A percentile compares a stretch with the other conserved stretches of the same genome.
These are phyloP conservation scores for Mycena galopus DNA, from an alignment of 768 basidiomycete species.

Conservation along the genomic window DNA sequence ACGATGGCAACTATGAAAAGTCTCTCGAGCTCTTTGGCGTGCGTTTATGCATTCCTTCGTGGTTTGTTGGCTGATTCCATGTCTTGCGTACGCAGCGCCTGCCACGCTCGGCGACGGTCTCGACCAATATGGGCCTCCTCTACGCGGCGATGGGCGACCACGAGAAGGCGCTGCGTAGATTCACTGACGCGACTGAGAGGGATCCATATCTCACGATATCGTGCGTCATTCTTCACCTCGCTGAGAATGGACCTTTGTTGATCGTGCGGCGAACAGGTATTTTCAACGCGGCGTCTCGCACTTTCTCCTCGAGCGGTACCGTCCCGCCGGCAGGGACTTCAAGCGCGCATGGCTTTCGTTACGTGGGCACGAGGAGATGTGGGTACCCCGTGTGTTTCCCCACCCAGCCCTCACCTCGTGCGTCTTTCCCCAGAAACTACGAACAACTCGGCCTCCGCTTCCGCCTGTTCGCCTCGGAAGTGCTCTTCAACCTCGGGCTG, in stretches of 20 bases:
- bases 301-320: constrained; percentile 24
- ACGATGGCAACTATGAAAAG: background rate
- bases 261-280: background rate
- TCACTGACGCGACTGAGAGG: constrained; percentile 15
- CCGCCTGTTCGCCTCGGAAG: constrained; percentile 27
- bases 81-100: background rate
- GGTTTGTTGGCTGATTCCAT: background rate
- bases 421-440: constrained; percentile 10
- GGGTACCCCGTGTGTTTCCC: background rate
- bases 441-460: constrained; percentile 22
- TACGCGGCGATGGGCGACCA: constrained; percentile 21
- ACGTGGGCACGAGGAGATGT: constrained; percentile 30
- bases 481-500: constrained; percentile 25
- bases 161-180: constrained; percentile 24
- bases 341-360: constrained; percentile 18
- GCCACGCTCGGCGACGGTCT: constrained; percentile 2
- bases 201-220: constrained; percentile 22
- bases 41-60: background rate
- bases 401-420: background rate
- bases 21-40: constrained; percentile 11
- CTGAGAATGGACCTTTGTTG: background rate
- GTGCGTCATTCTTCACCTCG: constrained; percentile 6
- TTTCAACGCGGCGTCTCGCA: constrained; percentile 31
- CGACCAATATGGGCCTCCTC: constrained; percentile 25
- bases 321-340: constrained; percentile 19